These are phyloP conservation scores for Phytophthora idaei DNA, from an alignment of 352 stramenopile genomes.

Conservation along the genomic window DNA sequence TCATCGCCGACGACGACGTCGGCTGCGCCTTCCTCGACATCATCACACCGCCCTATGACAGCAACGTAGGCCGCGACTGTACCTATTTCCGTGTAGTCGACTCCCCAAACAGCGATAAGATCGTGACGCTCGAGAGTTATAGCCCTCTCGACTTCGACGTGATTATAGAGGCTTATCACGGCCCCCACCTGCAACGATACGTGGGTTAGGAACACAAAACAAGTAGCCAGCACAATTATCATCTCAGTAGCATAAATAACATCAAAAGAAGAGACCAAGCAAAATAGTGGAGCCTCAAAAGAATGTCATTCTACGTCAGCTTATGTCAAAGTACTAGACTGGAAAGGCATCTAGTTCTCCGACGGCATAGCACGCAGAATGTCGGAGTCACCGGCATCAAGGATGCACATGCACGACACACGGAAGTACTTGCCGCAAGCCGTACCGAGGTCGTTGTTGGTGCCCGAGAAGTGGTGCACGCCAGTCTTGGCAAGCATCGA, in stretches of 20 bases:
- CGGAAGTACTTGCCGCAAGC: slow-evolving; percentile 99
- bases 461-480: slow-evolving; percentile 98
- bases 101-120: slow-evolving; percentile 21
- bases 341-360: slow-evolving; percentile 48
- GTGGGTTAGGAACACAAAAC: slow-evolving; percentile 16
- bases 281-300: slow-evolving; percentile 28
- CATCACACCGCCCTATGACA: slow-evolving; percentile 83
- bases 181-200: slow-evolving; percentile 44
- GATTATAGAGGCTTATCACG: slow-evolving; percentile 50
- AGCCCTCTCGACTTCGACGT: slow-evolving; percentile 64
- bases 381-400: slow-evolving; percentile 99
- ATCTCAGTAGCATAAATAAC: neutral
- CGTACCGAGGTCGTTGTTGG: slow-evolving; percentile 99
- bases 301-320: slow-evolving; percentile 27
- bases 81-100: slow-evolving; percentile 72
- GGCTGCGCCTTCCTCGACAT: slow-evolving; percentile 89
- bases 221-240: neutral
- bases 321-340: slow-evolving; percentile 5
- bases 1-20: slow-evolving; percentile 67
- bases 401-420: slow-evolving; percentile 96
- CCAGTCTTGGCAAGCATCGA: slow-evolving; percentile 99
- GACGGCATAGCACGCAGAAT: slow-evolving; percentile 91
- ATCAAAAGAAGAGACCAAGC: neutral
- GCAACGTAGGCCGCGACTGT: slow-evolving; percentile 66
- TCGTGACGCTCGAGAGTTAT: slow-evolving; percentile 55